Evolutionary conservation across 129 eudicot genomes (phyloP).

Genomic region (Tanacetum coccineum): DNA sequence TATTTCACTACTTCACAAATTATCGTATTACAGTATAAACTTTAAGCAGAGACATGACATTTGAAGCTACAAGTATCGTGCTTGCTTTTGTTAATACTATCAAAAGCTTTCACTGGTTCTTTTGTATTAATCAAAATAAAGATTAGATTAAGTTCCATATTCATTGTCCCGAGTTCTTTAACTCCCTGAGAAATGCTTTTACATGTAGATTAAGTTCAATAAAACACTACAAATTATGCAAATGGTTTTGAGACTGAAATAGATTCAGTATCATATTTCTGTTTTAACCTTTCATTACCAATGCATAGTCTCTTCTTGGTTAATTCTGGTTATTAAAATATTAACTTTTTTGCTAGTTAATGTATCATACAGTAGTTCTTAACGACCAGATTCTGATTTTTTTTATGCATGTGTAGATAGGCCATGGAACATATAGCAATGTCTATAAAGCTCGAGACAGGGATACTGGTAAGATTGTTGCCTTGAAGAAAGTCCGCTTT

Average conservation of each 20-base stretch:
- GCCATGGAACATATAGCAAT: constrained; percentile 87
- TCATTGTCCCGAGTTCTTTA: neutral
- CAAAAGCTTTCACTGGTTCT: too few relatives aligned
- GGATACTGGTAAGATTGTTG: constrained; percentile 65
- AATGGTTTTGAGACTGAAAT: constrained; percentile 7
- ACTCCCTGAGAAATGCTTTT: neutral
- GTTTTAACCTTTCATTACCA: neutral
- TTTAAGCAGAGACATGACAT: too few relatives aligned
- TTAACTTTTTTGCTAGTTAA: neutral
- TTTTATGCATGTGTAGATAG: constrained; percentile 41
- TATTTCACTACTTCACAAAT: too few relatives aligned
- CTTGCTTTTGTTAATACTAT: too few relatives aligned
- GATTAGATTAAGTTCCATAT: neutral
- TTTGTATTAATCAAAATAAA: too few relatives aligned
- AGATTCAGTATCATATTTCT: neutral
- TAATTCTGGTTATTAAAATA: neutral
- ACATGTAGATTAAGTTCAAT: neutral
- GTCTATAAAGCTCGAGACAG: constrained; percentile 85
- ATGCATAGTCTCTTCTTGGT: constrained; percentile 11
- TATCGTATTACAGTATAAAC: too few relatives aligned
- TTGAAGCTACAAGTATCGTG: too few relatives aligned
- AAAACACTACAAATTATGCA: neutral
- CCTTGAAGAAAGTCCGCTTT: constrained; percentile 75
- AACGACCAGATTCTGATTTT: neutral
- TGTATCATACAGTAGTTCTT: neutral